These are phyloP conservation scores for Dactylis glomerata DNA, from an alignment of 176 grass and related monocot species.

Conservation along the genomic window DNA sequence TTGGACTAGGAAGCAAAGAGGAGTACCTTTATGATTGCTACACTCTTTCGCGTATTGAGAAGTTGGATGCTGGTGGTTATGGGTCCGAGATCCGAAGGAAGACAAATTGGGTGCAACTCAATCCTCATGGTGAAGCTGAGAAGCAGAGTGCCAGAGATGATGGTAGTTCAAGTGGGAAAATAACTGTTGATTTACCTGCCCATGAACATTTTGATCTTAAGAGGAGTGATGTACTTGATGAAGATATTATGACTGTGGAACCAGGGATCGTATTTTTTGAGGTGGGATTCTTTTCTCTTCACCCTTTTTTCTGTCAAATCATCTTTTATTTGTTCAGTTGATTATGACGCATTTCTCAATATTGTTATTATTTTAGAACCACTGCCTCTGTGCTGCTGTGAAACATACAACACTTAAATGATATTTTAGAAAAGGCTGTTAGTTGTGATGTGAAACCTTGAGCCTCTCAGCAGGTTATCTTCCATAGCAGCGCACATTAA, in stretches of 20 bases:
- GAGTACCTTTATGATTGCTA: conserved; percentile 96
- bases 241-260: conserved; percentile 69
- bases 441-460: conserved; percentile 11
- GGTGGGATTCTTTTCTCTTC: conserved; percentile 39
- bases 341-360: not conserved
- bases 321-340: not conserved
- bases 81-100: conserved; percentile 54
- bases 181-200: conserved; percentile 41
- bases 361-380: not conserved
- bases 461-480: not conserved
- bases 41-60: conserved; percentile 76
- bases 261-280: conserved; percentile 94
- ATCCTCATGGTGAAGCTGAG: conserved; percentile 65
- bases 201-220: conserved; percentile 83
- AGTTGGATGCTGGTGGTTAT: conserved; percentile 24
- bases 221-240: conserved; percentile 64
- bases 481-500: not conserved
- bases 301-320: not conserved
- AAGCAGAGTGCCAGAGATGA: conserved; percentile 32
- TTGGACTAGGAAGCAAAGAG: conserved; percentile 73
- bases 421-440: not conserved
- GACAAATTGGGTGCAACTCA: conserved; percentile 72
- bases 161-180: conserved; percentile 20
- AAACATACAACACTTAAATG: not conserved
- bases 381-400: not conserved